Evolutionary conservation across 768 basidiomycete genomes (phyloP), one percentile per base, ranked within the genome.

Genomic region (Mycena amicta): DNA sequence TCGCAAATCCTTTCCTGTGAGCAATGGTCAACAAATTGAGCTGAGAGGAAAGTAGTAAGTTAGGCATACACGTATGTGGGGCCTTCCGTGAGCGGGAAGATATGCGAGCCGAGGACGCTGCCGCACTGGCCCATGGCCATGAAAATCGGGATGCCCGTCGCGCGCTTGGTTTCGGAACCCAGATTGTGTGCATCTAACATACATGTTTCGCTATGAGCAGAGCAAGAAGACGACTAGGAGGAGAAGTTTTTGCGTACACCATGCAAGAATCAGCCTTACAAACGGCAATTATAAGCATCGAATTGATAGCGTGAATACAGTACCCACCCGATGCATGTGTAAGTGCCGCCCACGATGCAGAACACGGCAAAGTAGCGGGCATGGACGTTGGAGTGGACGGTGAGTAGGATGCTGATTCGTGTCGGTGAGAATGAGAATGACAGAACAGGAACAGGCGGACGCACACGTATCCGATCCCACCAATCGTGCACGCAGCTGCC

Each of bases 61-160:
- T 26, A 30, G 23, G 66, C 85, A 62, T 50, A 90, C 89, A 81
- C 81, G 61, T 90, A 92, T 37, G 72, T 72, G 1, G 90, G 90
- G 0, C 83, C 83, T 37, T 90, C 83, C 0, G 78, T 76, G 16
- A 78, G 73, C 0, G 89, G 90, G 70, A 84, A 91, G 13, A 92
- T 73, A 57, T 90, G 88, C 0, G 88, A 81, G n/a, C 88, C 89
- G n/a, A 89, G 76, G 47, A 90, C 72, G 59, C 88, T 88, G 13
- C 89, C 90, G 51, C 88, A 84, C 67, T 92, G 90, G 0, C 90
- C 90, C 33, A 92, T 89, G 12, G 87, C 81, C 85, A 90, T 90
- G 67, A 90, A 90, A 72, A 89, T 80, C 8, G 88, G 88, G 29
- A 90, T 87, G 0, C 89, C 89, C 0, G 88, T 83, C 0, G 90